A percentile compares a stretch with the other conserved stretches of the same genome.
phyloP scores from a whole-genome alignment of 2,329 filamentous ascomycete genomes.

The Cercospora brassicicola region DNA sequence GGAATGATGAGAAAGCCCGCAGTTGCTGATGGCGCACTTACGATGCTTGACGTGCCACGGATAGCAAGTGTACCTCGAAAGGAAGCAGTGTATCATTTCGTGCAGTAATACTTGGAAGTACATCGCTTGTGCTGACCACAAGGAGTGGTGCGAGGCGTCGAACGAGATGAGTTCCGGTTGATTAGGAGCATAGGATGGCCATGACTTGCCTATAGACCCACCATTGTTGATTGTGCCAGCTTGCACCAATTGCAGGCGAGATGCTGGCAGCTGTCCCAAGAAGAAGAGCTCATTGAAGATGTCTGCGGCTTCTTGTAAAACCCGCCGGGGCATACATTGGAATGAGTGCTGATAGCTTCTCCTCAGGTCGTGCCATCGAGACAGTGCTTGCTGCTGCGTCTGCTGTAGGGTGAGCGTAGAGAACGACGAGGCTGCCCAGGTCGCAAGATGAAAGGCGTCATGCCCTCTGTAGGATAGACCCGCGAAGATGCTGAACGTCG shows the following conservation, averaged over 20 bases:
- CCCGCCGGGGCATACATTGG: neutral
- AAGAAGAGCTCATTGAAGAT: conserved; percentile 23
- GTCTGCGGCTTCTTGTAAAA: conserved; percentile 4
- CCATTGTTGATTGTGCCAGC: conserved; percentile 14
- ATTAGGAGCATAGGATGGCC: conserved; percentile 2
- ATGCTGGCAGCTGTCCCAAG: conserved; percentile 14
- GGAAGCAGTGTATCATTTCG: conserved; percentile 20
- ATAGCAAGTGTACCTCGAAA: conserved; percentile 17
- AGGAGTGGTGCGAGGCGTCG: neutral
- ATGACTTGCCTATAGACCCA: conserved; percentile 9
- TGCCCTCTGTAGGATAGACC: conserved; percentile 6
- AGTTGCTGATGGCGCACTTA: conserved; percentile 4
- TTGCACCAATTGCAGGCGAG: conserved; percentile 3
- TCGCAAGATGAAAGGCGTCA: conserved; percentile 14
- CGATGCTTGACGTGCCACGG: conserved; percentile 12
- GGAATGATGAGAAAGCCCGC: conserved; percentile 8
- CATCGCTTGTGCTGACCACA: neutral
- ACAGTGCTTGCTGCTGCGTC: conserved; percentile 1
- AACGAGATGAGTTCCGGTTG: conserved; percentile 8
- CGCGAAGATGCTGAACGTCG: neutral
- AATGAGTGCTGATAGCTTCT: neutral
- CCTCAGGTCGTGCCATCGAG: neutral
- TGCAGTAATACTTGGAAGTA: conserved; percentile 7
- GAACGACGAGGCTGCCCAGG: conserved; percentile 11
- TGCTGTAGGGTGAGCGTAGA: neutral